Conservation (phyloP, 2,329 filamentous ascomycete genomes). For the Grosmannia clavigera region DNA sequence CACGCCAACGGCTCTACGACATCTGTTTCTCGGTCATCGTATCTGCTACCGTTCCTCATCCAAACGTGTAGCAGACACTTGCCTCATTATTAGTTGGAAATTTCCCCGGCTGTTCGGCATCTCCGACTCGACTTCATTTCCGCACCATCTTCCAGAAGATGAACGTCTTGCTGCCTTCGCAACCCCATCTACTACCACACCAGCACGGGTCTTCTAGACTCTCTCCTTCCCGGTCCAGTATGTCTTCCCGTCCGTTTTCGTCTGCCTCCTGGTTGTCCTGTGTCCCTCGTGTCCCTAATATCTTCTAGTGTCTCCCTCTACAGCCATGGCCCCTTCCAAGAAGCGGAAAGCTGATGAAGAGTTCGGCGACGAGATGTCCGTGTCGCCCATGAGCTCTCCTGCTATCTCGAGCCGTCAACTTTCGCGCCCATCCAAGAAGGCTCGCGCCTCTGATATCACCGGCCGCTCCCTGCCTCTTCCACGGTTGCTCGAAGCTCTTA, state of each 20-base stretch:
- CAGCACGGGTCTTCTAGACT: constrained; percentile 43
- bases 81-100: background rate
- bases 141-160: constrained; percentile 24
- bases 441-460: constrained; percentile 49
- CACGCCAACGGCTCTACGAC: background rate
- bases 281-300: background rate
- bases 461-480: constrained; percentile 43
- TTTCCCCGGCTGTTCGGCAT: background rate
- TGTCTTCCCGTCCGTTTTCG: constrained; percentile 17
- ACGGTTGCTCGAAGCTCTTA: constrained; percentile 87
- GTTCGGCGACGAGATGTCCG: constrained; percentile 78
- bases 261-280: background rate
- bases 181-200: constrained; percentile 46
- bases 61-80: background rate
- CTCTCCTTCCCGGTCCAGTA: constrained; percentile 44
- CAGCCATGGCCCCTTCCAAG: constrained; percentile 38
- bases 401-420: constrained; percentile 59
- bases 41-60: background rate
- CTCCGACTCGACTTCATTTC: background rate
- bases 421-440: constrained; percentile 51
- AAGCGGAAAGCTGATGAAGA: constrained; percentile 87
- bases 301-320: constrained; percentile 32
- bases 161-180: constrained; percentile 50
- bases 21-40: background rate
- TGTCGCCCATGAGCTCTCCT: constrained; percentile 75